phyloP scores from a whole-genome alignment of 257 asterid genomes.

The Solanum sejunctum region DNA sequence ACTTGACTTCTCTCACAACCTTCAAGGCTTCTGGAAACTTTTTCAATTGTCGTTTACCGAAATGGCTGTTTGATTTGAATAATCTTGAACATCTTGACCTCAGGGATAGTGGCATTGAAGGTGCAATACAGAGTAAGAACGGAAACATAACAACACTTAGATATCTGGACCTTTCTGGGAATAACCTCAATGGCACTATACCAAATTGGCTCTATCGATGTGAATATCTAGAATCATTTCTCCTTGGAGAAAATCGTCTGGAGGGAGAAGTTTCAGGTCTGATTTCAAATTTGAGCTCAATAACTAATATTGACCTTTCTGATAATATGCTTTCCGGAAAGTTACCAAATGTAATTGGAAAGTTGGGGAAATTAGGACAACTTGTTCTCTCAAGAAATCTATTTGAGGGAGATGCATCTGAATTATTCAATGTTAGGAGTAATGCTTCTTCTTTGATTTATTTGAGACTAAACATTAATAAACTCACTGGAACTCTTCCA shows the following conservation, averaged over 20 bases:
- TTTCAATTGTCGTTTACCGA: slow-evolving; percentile 27
- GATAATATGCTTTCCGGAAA: slow-evolving; percentile 8
- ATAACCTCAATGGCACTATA: slow-evolving; percentile 7
- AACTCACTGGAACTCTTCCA: background rate
- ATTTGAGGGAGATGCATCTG: slow-evolving; percentile 9
- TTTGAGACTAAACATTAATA: background rate
- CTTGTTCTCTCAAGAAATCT: background rate
- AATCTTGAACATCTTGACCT: slow-evolving; percentile 2
- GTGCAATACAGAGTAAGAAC: background rate
- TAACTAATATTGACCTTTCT: background rate
- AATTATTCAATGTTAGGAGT: slow-evolving; percentile 8
- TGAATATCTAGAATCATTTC: background rate
- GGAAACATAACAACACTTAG: background rate
- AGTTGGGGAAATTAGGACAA: background rate
- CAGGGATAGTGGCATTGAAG: background rate
- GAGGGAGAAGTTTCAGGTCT: slow-evolving; percentile 11
- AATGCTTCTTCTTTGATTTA: background rate
- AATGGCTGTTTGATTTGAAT: slow-evolving; percentile 30
- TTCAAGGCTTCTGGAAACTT: slow-evolving; percentile 16
- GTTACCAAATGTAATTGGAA: slow-evolving; percentile 7
- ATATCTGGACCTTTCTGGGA: background rate
- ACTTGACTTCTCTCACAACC: slow-evolving; percentile 13
- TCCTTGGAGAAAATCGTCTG: background rate
- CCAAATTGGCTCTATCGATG: slow-evolving; percentile 24
- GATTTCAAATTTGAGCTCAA: slow-evolving; percentile 13